Percentiles rank a stretch among this genome's conserved stretches.
Evolutionary conservation across 352 stramenopile genomes (phyloP).

Genomic region (Vaucheria bursata): DNA sequence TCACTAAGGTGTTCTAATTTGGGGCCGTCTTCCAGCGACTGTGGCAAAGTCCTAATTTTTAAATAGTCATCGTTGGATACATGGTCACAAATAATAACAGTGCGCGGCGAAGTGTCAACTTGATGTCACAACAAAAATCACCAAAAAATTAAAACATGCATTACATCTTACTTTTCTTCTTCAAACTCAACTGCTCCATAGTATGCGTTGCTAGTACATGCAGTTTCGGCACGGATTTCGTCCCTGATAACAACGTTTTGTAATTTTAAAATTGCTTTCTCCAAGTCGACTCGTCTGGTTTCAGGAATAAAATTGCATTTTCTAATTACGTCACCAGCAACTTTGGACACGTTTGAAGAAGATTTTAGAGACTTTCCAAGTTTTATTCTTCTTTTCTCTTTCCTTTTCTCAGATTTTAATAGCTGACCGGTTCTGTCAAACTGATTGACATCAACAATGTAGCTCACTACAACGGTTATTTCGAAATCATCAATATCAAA

Average conservation of each 20-base stretch:
- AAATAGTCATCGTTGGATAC: no score
- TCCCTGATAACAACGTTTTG: constrained; percentile 32
- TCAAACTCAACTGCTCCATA: constrained; percentile 6
- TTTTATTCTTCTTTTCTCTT: constrained; percentile 50
- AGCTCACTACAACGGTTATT: constrained; percentile 49
- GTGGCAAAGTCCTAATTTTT: no score
- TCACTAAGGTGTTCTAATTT: no score
- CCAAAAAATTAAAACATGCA: no score
- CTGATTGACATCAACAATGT: constrained; percentile 48
- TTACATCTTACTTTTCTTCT: constrained; percentile 37
- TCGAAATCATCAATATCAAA: constrained; percentile 51
- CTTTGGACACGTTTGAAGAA: constrained; percentile 48
- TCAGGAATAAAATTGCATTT: constrained; percentile 56
- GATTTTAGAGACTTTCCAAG: constrained; percentile 49
- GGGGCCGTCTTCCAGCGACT: no score
- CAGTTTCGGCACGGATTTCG: not conserved
- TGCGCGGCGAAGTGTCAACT: no score
- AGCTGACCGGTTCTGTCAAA: constrained; percentile 13
- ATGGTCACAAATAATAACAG: no score
- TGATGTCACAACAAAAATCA: no score
- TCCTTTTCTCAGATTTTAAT: constrained; percentile 47
- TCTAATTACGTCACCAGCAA: constrained; percentile 53
- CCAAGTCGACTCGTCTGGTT: constrained; percentile 49
- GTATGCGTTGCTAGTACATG: not conserved
- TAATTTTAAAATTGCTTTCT: constrained; percentile 52